Base-by-base conservation (phyloP, 805 yeast species). In the Citeromyces nyonsensis region DNA sequence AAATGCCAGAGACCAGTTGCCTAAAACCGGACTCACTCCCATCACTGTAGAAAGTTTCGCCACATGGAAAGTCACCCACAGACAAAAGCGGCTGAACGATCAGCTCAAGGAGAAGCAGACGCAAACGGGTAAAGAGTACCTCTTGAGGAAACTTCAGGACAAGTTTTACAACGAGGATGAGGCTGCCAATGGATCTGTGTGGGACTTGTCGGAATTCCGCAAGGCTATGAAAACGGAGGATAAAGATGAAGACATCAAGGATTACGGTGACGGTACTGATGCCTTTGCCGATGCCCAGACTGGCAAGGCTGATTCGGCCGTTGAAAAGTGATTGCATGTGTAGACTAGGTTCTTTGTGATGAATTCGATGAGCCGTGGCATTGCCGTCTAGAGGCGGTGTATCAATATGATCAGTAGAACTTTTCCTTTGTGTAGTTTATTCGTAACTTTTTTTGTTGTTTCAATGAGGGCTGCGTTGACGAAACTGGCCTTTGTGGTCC, bases 1-100 rank as follows among this genome's bases (percentile, higher is more conserved):
- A 52, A 73, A 88, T 36, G 98, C 86, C 57, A 77, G 96, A 59
- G 78, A 72, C 39, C 75, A 73, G 51, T 62, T 91, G 49, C 94
- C 93, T 45, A 66, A 63, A 52, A 66, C 64, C 10, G 68, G 67
- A 31, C 63, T 80, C 48, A 88, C 96, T 1, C 96, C 96, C 24
- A 84, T 93, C 39, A 86, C 93, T 1, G 59, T 72, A 15, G 85
- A 78, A 37, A 53, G 86, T 10, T 91, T 91, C 52, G 66, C 66
- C 24, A 68, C 67, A 46, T 91, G 98, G 97, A 85, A 86, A 57
- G 50, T 57, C 41, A 69, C 72, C 38, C 85, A 84, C 44, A 57
- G 58, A 38, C 68, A 68, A 37, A 68, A 69, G 52, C 75, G 64
- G 56, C 57, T 63, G 28, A 59, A 56, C 38, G 44, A 38, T 15